phyloP scores from a whole-genome alignment of 257 asterid genomes.

The Solanum paucissectum region DNA sequence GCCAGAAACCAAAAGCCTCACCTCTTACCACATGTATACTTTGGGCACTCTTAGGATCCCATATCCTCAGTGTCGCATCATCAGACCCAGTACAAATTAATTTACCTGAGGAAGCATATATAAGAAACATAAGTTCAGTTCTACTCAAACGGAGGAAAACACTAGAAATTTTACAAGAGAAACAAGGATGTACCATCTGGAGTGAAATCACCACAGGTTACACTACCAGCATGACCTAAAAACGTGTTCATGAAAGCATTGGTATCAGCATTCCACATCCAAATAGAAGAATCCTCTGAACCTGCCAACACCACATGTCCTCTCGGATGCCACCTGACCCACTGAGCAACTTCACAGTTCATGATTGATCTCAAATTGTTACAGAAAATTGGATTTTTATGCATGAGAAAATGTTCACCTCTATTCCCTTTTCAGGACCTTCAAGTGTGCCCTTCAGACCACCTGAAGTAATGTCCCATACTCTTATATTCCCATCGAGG shows the following conservation, averaged over 20 bases:
- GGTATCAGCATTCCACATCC: slow-evolving; percentile 95
- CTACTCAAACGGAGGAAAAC: not conserved
- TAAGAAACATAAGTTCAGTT: not conserved
- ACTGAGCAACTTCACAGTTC: slow-evolving; percentile 38
- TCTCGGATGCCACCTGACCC: slow-evolving; percentile 94
- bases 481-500: slow-evolving; percentile 66
- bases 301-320: slow-evolving; percentile 86
- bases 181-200: slow-evolving; percentile 64
- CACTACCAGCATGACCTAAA: slow-evolving; percentile 61
- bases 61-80: slow-evolving; percentile 85
- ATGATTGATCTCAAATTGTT: slow-evolving; percentile 1
- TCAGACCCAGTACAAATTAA: slow-evolving; percentile 77
- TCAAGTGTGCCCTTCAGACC: slow-evolving; percentile 61
- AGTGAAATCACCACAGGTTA: slow-evolving; percentile 86
- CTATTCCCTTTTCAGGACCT: slow-evolving; percentile 79
- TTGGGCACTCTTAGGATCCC: slow-evolving; percentile 66
- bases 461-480: slow-evolving; percentile 59
- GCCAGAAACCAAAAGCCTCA: slow-evolving; percentile 8
- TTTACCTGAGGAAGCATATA: slow-evolving; percentile 37
- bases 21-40: slow-evolving; percentile 68
- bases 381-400: not conserved
- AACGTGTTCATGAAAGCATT: slow-evolving; percentile 45
- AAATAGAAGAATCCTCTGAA: slow-evolving; percentile 72
- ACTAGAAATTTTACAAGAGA: not conserved
- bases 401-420: slow-evolving; percentile 32